Conservation (phyloP, 305 asterid genomes). For the Stenogyne calaminthoides region DNA sequence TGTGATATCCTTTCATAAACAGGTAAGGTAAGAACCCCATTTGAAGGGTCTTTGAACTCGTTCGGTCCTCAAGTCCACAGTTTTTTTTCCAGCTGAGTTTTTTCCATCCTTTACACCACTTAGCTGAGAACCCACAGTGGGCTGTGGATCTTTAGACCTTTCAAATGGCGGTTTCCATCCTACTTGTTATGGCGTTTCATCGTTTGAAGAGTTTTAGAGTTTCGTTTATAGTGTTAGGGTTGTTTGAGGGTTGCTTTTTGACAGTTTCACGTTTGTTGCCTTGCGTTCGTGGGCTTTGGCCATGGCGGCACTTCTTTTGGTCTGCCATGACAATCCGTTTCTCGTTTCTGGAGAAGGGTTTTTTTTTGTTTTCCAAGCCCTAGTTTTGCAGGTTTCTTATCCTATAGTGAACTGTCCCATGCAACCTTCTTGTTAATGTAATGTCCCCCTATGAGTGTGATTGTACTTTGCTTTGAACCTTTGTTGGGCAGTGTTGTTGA, state of each 20-base stretch:
- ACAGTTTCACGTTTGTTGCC: conserved; percentile 49
- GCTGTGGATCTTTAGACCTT: conserved; percentile 39
- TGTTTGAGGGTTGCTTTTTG: conserved; percentile 46
- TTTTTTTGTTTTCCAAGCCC: conserved; percentile 57
- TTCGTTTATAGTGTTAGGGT: conserved; percentile 26
- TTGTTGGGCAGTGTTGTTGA: neutral
- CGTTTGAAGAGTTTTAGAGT: neutral
- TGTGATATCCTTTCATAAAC: conserved; percentile 68
- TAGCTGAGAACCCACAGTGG: conserved; percentile 50
- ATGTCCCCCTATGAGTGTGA: neutral
- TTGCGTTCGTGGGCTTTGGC: conserved; percentile 61
- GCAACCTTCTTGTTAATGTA: conserved; percentile 41
- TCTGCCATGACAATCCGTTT: conserved; percentile 51
- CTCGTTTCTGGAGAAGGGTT: conserved; percentile 18
- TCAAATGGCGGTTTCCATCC: conserved; percentile 33
- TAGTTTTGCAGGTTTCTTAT: conserved; percentile 55
- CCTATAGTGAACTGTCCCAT: conserved; percentile 32
- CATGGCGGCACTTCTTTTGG: conserved; percentile 42
- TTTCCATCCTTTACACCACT: conserved; percentile 32
- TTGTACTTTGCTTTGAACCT: neutral
- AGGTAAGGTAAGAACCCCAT: conserved; percentile 17
- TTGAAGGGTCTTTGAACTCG: conserved; percentile 32
- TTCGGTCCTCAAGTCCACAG: conserved; percentile 28
- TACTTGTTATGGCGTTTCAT: neutral
- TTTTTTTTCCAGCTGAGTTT: conserved; percentile 63